Evolutionary conservation across 202 grass and related monocot genomes (phyloP).

Genomic region (Brachypodium distachyon): DNA sequence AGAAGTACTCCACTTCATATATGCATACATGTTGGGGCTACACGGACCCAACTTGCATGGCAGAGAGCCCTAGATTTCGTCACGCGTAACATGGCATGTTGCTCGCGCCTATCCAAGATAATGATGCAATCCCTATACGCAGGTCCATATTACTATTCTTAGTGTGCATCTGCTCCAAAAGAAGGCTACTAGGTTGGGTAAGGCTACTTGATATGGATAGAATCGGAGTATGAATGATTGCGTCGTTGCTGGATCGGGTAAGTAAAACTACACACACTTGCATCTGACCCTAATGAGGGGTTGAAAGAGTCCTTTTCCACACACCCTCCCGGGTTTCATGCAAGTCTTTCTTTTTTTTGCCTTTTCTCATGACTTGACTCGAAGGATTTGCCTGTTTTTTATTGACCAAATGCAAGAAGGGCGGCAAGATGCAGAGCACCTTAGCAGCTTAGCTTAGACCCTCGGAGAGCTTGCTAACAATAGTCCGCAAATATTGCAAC

Average conservation of each 20-base stretch:
- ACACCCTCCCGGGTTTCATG: slow-evolving; percentile 12
- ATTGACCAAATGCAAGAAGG: not conserved
- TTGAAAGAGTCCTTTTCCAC: not conserved
- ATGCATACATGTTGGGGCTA: not conserved
- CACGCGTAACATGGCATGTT: slow-evolving; percentile 41
- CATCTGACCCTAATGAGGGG: not conserved
- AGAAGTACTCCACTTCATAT: not conserved
- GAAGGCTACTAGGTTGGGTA: slow-evolving; percentile 8
- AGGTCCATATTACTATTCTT: not conserved
- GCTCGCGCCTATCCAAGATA: not conserved
- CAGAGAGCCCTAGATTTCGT: slow-evolving; percentile 32
- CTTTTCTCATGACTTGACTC: not conserved
- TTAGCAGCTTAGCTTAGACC: not conserved
- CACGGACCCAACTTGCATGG: slow-evolving; percentile 21
- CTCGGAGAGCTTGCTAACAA: not conserved
- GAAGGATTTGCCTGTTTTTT: not conserved
- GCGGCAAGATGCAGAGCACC: slow-evolving; percentile 12
- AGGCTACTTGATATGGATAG: not conserved
- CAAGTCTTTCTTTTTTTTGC: not conserved
- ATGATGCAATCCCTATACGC: slow-evolving; percentile 6
- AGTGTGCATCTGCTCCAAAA: not conserved
- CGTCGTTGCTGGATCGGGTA: slow-evolving; percentile 1
- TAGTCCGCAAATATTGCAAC: not conserved
- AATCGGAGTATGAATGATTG: not conserved
- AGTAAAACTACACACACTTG: not conserved